These are phyloP conservation scores for Ceratobasidium theobromae DNA, from an alignment of 1,284 basidiomycete genomes.

Conservation along the genomic window DNA sequence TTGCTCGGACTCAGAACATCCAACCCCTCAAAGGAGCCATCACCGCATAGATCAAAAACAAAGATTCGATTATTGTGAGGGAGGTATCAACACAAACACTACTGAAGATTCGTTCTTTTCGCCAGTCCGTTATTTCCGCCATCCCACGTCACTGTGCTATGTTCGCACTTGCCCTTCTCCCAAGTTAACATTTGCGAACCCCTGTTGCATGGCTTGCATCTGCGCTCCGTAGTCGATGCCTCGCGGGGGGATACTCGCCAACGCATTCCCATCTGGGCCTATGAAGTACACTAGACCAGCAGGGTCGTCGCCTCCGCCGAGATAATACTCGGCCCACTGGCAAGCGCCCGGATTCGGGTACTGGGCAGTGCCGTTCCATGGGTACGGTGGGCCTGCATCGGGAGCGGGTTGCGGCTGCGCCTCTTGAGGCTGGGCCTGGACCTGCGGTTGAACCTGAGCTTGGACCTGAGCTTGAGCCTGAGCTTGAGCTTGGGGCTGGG, in stretches of 20 bases:
- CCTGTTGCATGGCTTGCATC: conserved; percentile 25
- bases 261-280: conserved; percentile 12
- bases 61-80: background rate
- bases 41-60: background rate
- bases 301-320: conserved; percentile 34
- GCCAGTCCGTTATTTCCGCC: background rate
- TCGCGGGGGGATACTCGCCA: conserved; percentile 15
- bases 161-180: background rate
- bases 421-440: conserved; percentile 39
- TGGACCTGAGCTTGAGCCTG: conserved; percentile 38
- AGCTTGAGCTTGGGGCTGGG: conserved; percentile 18
- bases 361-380: conserved; percentile 62
- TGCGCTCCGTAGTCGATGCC: too few relatives aligned
- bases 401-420: conserved; percentile 32
- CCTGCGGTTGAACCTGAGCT: conserved; percentile 40
- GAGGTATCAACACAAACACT: background rate
- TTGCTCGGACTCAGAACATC: background rate
- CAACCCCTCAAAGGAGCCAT: background rate
- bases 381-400: conserved; percentile 60
- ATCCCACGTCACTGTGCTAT: background rate
- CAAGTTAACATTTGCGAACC: conserved; percentile 13
- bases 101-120: background rate
- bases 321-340: conserved; percentile 67
- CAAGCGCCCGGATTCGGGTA: conserved; percentile 74
- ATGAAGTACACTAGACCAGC: conserved; percentile 36